Percentiles rank a stretch among this genome's conserved stretches.
Evolutionary conservation across 176 grass and related monocot species (phyloP).

Genomic region (Bolboschoenus planiculmis): DNA sequence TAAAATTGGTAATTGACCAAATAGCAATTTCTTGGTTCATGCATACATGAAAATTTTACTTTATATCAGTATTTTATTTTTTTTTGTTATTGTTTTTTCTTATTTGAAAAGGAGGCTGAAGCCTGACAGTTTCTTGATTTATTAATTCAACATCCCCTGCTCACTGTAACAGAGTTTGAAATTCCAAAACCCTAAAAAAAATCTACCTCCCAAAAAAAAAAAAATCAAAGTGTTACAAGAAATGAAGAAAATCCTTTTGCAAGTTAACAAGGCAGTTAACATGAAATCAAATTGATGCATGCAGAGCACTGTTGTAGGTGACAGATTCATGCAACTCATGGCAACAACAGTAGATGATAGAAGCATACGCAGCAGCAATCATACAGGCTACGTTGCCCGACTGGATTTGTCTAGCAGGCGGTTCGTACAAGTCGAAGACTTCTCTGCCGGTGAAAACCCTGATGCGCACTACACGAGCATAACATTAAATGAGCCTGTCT

Average conservation of each 20-base stretch:
- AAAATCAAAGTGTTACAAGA: background rate
- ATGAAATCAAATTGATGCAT: background rate
- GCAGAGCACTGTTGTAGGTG: background rate
- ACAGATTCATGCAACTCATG: conserved; percentile 3
- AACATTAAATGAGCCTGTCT: background rate
- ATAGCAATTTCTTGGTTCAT: background rate
- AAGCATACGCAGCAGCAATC: background rate
- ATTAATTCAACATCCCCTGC: background rate
- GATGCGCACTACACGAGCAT: conserved; percentile 1
- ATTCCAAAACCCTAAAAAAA: background rate
- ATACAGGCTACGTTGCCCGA: background rate
- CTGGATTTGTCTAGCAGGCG: conserved; percentile 1
- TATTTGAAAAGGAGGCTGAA: background rate
- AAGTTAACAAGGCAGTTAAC: background rate
- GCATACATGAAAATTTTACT: background rate
- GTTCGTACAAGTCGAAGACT: background rate
- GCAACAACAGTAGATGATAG: background rate
- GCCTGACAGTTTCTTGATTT: background rate
- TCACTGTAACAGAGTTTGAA: background rate
- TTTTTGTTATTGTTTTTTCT: too few species aligned
- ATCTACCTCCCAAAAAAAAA: too few species aligned
- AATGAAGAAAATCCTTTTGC: background rate
- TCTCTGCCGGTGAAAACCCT: background rate
- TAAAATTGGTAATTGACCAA: background rate
- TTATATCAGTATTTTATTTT: background rate